phyloP scores from a whole-genome alignment of 2,329 filamentous ascomycete genomes.

The Arthrinium phaeospermum region DNA sequence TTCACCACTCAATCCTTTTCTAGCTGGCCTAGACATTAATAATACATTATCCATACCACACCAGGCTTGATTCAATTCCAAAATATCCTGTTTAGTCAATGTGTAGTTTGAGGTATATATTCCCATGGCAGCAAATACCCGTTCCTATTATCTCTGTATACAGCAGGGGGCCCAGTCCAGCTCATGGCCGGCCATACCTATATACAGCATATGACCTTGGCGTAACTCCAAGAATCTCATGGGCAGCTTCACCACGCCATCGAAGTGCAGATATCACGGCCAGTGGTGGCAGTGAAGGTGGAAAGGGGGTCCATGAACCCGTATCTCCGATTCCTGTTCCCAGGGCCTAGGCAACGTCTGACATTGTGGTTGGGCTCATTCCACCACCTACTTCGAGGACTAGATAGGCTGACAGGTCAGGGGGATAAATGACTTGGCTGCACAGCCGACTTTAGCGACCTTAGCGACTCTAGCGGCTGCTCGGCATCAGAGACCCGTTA shows the following conservation, averaged over 20 bases:
- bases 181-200: too few species aligned
- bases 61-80: too few species aligned
- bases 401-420: background rate
- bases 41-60: too few species aligned
- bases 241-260: background rate
- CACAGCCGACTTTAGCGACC: background rate
- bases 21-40: too few species aligned
- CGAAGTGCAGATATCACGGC: background rate
- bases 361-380: background rate
- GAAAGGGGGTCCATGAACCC: background rate
- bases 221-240: too few species aligned
- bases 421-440: background rate
- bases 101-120: too few species aligned
- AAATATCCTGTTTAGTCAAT: too few species aligned
- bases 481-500: conserved; percentile 2
- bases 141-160: too few species aligned
- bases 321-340: background rate
- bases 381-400: background rate
- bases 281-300: background rate
- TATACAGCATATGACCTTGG: too few species aligned
- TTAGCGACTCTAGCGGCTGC: background rate
- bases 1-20: too few species aligned
- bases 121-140: too few species aligned
- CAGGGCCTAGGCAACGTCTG: background rate
- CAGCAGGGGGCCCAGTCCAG: too few species aligned